Conservation (phyloP, 2,329 filamentous ascomycete species). For the Lachnellula arida region DNA sequence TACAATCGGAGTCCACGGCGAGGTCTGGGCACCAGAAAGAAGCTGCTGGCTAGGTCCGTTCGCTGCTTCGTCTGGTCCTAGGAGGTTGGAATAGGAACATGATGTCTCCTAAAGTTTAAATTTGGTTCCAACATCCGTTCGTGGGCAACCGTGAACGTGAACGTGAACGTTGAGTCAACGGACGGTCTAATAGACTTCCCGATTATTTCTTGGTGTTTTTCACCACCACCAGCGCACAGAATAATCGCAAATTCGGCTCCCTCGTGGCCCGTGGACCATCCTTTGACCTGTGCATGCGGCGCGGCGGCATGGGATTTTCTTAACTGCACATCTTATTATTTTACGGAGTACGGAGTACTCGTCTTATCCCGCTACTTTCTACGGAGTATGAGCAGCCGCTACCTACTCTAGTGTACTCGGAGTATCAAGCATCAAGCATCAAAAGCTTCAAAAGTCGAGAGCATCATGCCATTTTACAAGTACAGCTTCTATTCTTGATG, state of each 20-base stretch:
- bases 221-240: neutral
- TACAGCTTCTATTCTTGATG: neutral
- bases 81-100: neutral
- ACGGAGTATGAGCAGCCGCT: neutral
- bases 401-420: neutral
- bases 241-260: neutral
- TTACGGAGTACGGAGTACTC: neutral
- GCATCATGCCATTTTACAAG: neutral
- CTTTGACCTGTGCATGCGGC: conserved; percentile 4
- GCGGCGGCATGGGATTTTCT: conserved; percentile 9
- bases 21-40: neutral
- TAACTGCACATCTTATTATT: conserved; percentile 11
- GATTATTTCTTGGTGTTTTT: neutral
- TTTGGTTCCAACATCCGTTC: neutral
- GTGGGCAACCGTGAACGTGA: neutral
- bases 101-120: neutral
- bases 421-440: neutral
- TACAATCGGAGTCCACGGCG: neutral
- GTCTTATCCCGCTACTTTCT: neutral
- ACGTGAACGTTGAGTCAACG: neutral
- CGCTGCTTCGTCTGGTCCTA: no score
- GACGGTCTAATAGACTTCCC: neutral
- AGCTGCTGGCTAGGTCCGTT: no score
- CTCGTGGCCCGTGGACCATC: neutral
- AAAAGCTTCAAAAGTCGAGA: neutral